phyloP scores from a whole-genome alignment of 768 basidiomycete species.

The Podaxis sp. region DNA sequence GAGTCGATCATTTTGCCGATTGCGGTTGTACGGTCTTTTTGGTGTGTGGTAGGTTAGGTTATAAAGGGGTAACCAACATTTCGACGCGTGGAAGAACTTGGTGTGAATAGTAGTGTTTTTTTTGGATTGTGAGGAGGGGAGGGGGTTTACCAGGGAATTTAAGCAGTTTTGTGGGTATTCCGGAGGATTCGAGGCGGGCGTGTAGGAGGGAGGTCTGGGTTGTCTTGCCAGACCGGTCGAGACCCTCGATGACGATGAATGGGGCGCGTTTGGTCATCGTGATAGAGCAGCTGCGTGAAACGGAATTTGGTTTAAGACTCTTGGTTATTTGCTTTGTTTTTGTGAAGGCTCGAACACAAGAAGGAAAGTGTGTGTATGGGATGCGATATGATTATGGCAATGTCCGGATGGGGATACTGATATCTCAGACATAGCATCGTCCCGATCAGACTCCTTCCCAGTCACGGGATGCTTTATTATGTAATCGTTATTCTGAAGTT shows the following conservation, averaged over 20 bases:
- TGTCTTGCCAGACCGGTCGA: constrained; percentile 94
- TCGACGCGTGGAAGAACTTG: background rate
- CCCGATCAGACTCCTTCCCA: too few relatives aligned
- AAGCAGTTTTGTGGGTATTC: constrained; percentile 53
- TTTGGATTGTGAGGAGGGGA: background rate
- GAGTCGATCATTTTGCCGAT: constrained; percentile 93
- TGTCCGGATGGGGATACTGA: too few relatives aligned
- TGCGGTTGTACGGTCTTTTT: constrained; percentile 81
- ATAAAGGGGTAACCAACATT: background rate
- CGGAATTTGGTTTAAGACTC: background rate
- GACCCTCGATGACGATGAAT: constrained; percentile 92
- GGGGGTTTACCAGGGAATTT: constrained; percentile 84
- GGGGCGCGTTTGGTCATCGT: constrained; percentile 50
- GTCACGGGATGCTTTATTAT: too few relatives aligned
- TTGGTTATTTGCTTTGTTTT: background rate
- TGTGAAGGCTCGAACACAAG: background rate
- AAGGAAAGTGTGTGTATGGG: too few relatives aligned
- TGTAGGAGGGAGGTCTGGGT: constrained; percentile 76
- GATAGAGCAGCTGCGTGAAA: background rate
- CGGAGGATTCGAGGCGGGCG: constrained; percentile 46
- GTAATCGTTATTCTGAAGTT: too few relatives aligned
- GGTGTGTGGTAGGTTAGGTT: background rate
- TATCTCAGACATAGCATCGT: too few relatives aligned
- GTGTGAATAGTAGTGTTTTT: background rate
- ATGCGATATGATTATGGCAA: too few relatives aligned